Base-by-base conservation (phyloP, 1,284 basidiomycete species). In the Trametes versicolor region DNA sequence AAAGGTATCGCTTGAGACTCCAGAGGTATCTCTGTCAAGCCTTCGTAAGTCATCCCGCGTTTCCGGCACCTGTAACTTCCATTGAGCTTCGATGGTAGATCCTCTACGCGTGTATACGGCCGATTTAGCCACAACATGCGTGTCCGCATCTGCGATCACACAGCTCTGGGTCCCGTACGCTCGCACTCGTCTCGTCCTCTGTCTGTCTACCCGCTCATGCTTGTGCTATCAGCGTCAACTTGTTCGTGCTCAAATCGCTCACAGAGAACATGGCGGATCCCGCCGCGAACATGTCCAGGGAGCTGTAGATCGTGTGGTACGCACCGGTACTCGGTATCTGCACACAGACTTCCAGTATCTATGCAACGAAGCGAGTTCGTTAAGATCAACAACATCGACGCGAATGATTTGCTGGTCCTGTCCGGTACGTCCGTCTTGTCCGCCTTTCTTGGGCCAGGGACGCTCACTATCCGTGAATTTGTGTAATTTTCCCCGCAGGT, bases 1-100 rank as follows among this genome's bases (percentile, higher is more conserved):
- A 97, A 97, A 72, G 95, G 94, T 62, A 91, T 96, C 74, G 95
- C 93, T 6, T 95, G 95, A 67, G 94, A 96, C 77, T 89, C 90
- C 6, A 95, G 95, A 82, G 95, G 95, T 72, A 96, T 97, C 76
- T 92, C 90, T 65, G 79, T 97, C 76, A 97, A 97, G 80, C 87
- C 91, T 21, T 78, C 32, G 94, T 94, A 78, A 73, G 86, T 82
- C 49, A 27, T 6, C 21, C 19, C n/a, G 63, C 17, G 43, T 32
- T 37, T 29, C 34, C 29, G 49, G 25, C 37, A 23, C 43, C 5
- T 59, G 8, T 70, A 58, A 17, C 50, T 17, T 17, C 43, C 17
- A 6, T 7, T 32, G 65, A 34, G 39, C 59, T n/a, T 25, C 43
- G 56, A 29, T 47, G 25, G 49, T 19, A 19, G 47, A 8, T 60